Evolutionary conservation across 805 yeast genomes (phyloP).

Genomic region (Metschnikowia sp.): DNA sequence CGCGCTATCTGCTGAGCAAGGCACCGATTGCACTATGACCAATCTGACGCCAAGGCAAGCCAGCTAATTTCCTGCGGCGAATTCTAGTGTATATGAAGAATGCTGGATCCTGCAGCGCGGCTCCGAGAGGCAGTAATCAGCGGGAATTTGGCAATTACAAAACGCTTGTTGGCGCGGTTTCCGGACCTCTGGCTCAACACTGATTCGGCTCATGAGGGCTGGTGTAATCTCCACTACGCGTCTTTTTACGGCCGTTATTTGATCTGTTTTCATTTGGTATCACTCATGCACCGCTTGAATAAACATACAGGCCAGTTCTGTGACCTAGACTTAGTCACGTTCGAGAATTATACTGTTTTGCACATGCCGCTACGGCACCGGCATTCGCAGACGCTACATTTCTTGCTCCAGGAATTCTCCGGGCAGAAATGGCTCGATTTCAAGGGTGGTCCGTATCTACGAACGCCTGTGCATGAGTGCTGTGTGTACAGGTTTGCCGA

Average conservation of each 20-base stretch:
- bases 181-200: conserved; percentile 69
- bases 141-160: conserved; percentile 62
- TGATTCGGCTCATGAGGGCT: conserved; percentile 64
- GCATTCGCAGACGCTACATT: conserved; percentile 69
- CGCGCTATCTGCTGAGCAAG: not conserved
- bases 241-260: conserved; percentile 69
- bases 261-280: conserved; percentile 57
- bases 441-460: conserved; percentile 42
- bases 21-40: not conserved
- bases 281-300: conserved; percentile 30
- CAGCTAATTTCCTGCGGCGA: not conserved
- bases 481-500: conserved; percentile 57
- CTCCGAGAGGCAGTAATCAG: conserved; percentile 64
- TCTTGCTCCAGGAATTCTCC: conserved; percentile 52
- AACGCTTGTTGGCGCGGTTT: conserved; percentile 60
- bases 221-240: conserved; percentile 83
- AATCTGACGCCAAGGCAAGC: not conserved
- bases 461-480: conserved; percentile 70
- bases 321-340: conserved; percentile 41
- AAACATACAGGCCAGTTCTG: not conserved
- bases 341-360: conserved; percentile 58
- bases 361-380: conserved; percentile 61
- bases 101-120: conserved; percentile 62
- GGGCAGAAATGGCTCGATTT: conserved; percentile 51
- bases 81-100: conserved; percentile 15